A percentile compares a stretch with the other conserved stretches of the same genome.
Evolutionary conservation across 129 eudicot genomes (phyloP).

Genomic region (Tagetes erecta): DNA sequence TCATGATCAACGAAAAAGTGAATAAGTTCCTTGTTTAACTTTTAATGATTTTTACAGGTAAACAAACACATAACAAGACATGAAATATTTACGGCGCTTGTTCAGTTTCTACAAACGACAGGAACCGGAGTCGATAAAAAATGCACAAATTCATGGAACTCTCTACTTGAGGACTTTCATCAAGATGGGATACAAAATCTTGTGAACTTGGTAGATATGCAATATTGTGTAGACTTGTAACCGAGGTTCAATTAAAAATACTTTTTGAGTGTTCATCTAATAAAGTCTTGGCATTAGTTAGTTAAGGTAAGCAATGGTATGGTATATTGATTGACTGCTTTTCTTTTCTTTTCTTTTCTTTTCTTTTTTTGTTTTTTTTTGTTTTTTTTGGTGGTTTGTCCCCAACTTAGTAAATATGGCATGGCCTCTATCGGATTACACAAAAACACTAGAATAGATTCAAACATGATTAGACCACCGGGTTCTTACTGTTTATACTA

Average conservation of each 20-base stretch:
- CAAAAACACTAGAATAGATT: no score
- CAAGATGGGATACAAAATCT: constrained; percentile 42
- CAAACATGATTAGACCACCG: no score
- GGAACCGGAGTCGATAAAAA: constrained; percentile 12
- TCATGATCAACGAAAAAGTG: no score
- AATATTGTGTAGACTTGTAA: constrained; percentile 45
- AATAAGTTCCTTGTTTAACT: no score
- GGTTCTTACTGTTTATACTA: no score
- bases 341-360: no score
- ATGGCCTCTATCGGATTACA: no score
- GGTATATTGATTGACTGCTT: no score
- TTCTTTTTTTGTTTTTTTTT: no score
- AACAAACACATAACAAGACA: constrained; percentile 59
- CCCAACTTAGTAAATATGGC: no score
- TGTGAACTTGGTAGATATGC: constrained; percentile 46
- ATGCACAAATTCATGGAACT: constrained; percentile 23
- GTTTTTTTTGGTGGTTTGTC: no score
- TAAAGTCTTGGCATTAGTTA: constrained; percentile 12
- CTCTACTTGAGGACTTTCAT: constrained; percentile 38
- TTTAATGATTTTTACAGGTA: constrained; percentile 40
- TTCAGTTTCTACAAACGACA: constrained; percentile 59
- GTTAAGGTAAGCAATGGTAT: no score
- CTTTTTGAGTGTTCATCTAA: constrained; percentile 31
- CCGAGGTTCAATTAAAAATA: constrained; percentile 14
- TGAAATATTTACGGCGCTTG: constrained; percentile 63